Evolutionary conservation across 768 basidiomycete genomes (phyloP).

Genomic region (Panellus pusillus): DNA sequence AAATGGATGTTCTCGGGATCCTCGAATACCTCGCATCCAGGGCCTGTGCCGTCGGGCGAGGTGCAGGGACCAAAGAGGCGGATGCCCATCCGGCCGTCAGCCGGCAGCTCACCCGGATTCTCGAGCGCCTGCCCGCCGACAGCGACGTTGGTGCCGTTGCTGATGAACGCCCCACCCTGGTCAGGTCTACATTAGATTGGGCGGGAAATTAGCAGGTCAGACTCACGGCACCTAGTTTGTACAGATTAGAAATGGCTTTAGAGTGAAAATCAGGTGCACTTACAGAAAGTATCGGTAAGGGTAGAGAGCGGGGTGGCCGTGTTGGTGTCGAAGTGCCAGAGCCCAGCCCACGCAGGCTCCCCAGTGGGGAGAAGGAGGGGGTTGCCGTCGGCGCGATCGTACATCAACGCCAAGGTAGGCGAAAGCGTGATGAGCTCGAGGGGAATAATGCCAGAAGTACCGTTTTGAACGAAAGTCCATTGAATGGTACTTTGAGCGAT

Average conservation of each 20-base stretch:
- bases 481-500: too few species aligned
- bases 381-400: conserved; percentile 14
- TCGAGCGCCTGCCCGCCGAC: too few species aligned
- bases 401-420: conserved; percentile 17
- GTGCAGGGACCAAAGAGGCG: conserved; percentile 23
- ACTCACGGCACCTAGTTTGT: too few species aligned
- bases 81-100: conserved; percentile 13
- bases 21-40: conserved; percentile 22
- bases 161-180: neutral
- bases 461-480: conserved; percentile 19
- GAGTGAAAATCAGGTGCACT: too few species aligned
- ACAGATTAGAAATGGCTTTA: too few species aligned
- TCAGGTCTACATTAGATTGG: neutral
- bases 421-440: conserved; percentile 20
- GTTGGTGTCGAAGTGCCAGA: conserved; percentile 19
- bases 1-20: conserved; percentile 17
- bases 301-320: conserved; percentile 8
- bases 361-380: conserved; percentile 16
- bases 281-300: conserved; percentile 16
- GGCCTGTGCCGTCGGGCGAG: conserved; percentile 8
- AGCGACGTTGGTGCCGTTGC: too few species aligned
- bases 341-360: conserved; percentile 12
- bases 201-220: too few species aligned
- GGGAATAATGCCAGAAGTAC: conserved; percentile 14
- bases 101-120: too few species aligned